These are phyloP conservation scores for Aspergillus baeticus DNA, from an alignment of 495 filamentous ascomycete genomes.

Conservation along the genomic window DNA sequence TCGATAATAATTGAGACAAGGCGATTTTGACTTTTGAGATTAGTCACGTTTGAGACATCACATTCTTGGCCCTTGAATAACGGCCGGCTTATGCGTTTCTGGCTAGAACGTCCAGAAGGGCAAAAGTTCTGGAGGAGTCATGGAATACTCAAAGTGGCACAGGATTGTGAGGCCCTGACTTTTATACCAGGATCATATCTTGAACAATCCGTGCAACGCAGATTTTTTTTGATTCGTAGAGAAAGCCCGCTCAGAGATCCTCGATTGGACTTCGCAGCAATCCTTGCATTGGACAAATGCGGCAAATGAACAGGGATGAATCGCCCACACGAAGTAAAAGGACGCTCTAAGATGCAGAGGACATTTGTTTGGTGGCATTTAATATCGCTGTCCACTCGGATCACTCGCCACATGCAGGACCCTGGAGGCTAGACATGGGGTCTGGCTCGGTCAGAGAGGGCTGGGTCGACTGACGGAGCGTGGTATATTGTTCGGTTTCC, in stretches of 20 bases:
- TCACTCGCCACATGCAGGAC: slow-evolving; percentile 3
- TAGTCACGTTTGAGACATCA: not conserved
- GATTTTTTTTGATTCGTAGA: not conserved
- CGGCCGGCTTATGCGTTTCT: slow-evolving; percentile 13
- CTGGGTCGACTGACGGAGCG: not conserved
- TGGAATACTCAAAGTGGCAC: not conserved
- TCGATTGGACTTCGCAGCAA: not conserved
- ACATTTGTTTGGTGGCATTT: not conserved
- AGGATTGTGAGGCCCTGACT: too few relatives aligned
- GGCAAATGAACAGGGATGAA: slow-evolving; percentile 14
- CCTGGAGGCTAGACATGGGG: not conserved
- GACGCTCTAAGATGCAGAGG: not conserved
- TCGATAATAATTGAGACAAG: too few relatives aligned
- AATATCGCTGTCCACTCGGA: slow-evolving; percentile 6
- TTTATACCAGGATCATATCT: not conserved
- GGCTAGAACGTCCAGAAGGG: not conserved
- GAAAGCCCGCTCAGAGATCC: not conserved
- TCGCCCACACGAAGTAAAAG: slow-evolving; percentile 1
- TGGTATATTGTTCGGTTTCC: not conserved
- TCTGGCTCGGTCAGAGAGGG: slow-evolving; percentile 2
- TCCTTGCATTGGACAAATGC: not conserved
- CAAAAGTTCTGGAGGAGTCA: not conserved
- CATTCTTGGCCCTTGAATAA: slow-evolving; percentile 2
- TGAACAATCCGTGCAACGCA: not conserved
- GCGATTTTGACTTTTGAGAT: not conserved